These are phyloP conservation scores for Penicillium aurantiogriseum DNA, from an alignment of 2,329 filamentous ascomycete species.

Conservation along the genomic window DNA sequence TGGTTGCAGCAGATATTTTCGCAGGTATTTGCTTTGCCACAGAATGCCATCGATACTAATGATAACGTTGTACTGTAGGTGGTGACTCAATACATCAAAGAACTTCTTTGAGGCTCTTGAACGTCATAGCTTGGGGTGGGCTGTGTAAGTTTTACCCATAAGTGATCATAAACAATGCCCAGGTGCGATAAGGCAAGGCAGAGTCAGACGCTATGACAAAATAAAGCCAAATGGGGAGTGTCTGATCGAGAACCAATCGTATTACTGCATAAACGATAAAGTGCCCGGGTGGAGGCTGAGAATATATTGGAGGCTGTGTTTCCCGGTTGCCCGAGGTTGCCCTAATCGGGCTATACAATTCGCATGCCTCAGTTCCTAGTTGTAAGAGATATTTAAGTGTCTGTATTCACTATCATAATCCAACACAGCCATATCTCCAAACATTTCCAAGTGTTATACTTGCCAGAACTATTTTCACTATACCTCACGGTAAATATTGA, in stretches of 20 bases:
- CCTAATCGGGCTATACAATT: neutral
- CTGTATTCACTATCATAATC: neutral
- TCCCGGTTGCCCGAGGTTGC: neutral
- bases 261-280: neutral
- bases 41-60: too few species aligned
- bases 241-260: neutral
- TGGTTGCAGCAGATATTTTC: too few species aligned
- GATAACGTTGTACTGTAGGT: too few species aligned
- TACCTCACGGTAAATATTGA: neutral
- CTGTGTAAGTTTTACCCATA: neutral
- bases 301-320: neutral
- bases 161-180: neutral
- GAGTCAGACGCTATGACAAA: neutral
- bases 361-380: neutral
- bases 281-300: neutral
- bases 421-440: neutral
- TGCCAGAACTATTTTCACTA: neutral
- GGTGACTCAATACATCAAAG: neutral
- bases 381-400: neutral
- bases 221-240: neutral
- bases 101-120: neutral
- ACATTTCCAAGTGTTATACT: neutral
- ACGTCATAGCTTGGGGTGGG: neutral
- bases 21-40: too few species aligned
- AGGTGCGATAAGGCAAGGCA: neutral